A percentile compares a stretch with the other conserved stretches of the same genome.
Conservation (phyloP, 148 eudicot species). For the Vaccinium macrocarpon region DNA sequence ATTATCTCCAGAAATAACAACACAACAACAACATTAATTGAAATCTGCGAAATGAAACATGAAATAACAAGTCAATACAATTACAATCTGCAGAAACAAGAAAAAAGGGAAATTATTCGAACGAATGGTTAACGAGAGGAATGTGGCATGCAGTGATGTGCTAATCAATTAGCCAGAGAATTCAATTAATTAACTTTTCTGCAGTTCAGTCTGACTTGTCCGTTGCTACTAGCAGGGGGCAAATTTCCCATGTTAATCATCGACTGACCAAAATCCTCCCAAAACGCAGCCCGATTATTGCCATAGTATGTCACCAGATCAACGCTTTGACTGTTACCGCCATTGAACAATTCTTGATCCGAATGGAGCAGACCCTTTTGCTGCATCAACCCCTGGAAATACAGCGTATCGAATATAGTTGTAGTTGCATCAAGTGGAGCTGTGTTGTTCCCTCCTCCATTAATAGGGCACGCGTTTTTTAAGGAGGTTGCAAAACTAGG, state of each 20-base stretch:
- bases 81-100: background rate
- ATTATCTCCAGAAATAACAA: background rate
- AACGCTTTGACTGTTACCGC: slow-evolving; percentile 26
- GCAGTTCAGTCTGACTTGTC: slow-evolving; percentile 27
- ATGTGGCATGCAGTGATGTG: background rate
- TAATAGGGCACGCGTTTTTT: slow-evolving; percentile 30
- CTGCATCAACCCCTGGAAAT: slow-evolving; percentile 31
- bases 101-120: background rate
- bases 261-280: slow-evolving; percentile 24
- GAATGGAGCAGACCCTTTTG: slow-evolving; percentile 45
- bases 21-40: background rate
- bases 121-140: background rate
- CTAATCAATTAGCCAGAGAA: background rate
- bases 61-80: background rate
- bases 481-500: slow-evolving; percentile 22
- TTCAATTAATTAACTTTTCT: slow-evolving; percentile 1
- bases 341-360: slow-evolving; percentile 40
- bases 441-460: slow-evolving; percentile 28
- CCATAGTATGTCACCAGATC: slow-evolving; percentile 27
- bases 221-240: slow-evolving; percentile 33
- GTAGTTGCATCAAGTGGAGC: slow-evolving; percentile 33
- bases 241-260: slow-evolving; percentile 49
- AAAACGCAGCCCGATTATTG: slow-evolving; percentile 20
- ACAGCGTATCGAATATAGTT: slow-evolving; percentile 33
- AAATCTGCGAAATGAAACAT: background rate